Evolutionary conservation across 2,329 filamentous ascomycete genomes (phyloP).

Genomic region (Epichloe glyceriae): DNA sequence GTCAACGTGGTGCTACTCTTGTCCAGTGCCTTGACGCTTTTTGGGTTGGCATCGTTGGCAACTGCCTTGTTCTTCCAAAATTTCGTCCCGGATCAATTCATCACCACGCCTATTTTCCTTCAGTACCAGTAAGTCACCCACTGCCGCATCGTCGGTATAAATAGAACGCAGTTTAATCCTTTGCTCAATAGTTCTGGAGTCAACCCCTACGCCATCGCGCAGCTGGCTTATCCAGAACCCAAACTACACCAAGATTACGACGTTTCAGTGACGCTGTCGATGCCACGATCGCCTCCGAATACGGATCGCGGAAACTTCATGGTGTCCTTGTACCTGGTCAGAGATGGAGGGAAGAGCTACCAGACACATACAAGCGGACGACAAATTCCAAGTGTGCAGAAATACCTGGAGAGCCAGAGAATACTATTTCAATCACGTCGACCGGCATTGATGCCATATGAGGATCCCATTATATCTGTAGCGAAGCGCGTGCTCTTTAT

Average conservation of each 20-base stretch:
- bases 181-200: slow-evolving; percentile 25
- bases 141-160: no score
- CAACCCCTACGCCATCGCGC: slow-evolving; percentile 40
- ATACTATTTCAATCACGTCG: slow-evolving; percentile 54
- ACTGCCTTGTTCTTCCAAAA: slow-evolving; percentile 42
- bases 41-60: slow-evolving; percentile 33
- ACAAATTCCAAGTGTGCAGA: slow-evolving; percentile 11
- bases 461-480: slow-evolving; percentile 53
- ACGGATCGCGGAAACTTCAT: slow-evolving; percentile 82
- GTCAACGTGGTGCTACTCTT: slow-evolving; percentile 34
- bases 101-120: slow-evolving; percentile 38
- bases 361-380: neutral
- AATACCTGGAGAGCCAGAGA: slow-evolving; percentile 21
- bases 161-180: slow-evolving; percentile 5
- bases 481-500: slow-evolving; percentile 50
- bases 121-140: slow-evolving; percentile 41
- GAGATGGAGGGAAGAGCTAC: slow-evolving; percentile 9
- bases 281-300: slow-evolving; percentile 71
- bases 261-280: slow-evolving; percentile 56
- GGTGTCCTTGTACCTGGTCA: slow-evolving; percentile 63
- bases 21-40: slow-evolving; percentile 28
- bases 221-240: slow-evolving; percentile 37
- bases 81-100: slow-evolving; percentile 42
- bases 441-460: slow-evolving; percentile 68
- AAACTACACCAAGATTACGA: slow-evolving; percentile 73